Conservation (phyloP, 768 basidiomycete species). For the Termitomyces eurrhizus region DNA sequence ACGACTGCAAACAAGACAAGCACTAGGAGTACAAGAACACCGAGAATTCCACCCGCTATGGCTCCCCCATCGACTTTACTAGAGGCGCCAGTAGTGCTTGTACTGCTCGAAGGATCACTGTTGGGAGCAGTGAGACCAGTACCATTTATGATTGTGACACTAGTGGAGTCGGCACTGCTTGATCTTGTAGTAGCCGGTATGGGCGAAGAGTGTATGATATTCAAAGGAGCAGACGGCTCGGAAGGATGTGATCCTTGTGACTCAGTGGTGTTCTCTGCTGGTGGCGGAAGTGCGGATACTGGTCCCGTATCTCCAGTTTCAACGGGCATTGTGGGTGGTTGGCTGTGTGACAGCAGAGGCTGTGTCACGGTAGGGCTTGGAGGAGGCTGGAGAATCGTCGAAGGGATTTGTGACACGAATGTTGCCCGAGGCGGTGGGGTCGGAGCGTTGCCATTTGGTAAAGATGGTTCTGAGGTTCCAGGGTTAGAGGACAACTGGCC, state of each 20-base stretch:
- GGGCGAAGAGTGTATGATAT: no score
- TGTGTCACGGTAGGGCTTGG: no score
- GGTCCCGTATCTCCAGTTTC: neutral
- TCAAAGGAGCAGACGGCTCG: neutral
- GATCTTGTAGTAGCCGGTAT: no score
- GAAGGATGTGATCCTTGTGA: neutral
- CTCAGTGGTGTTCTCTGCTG: neutral
- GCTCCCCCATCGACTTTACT: slow-evolving; percentile 32
- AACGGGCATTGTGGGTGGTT: neutral
- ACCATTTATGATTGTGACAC: neutral
- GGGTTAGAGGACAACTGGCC: no score
- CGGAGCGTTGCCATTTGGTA: no score
- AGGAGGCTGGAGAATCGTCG: no score
- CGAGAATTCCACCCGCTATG: slow-evolving; percentile 53
- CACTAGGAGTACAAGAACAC: slow-evolving; percentile 37
- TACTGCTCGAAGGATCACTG: neutral
- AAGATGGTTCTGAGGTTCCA: no score
- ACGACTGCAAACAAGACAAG: slow-evolving; percentile 30
- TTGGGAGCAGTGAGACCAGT: neutral
- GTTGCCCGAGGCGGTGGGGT: no score
- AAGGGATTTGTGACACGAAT: no score
- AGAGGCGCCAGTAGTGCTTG: slow-evolving; percentile 8
- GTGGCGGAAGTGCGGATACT: neutral
- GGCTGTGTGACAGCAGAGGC: no score
- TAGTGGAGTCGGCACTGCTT: neutral